A percentile compares a stretch with the other conserved stretches of the same genome.
Evolutionary conservation across 371 early-diverging fungal genomes (phyloP).

Genomic region (Mortierella sp.): DNA sequence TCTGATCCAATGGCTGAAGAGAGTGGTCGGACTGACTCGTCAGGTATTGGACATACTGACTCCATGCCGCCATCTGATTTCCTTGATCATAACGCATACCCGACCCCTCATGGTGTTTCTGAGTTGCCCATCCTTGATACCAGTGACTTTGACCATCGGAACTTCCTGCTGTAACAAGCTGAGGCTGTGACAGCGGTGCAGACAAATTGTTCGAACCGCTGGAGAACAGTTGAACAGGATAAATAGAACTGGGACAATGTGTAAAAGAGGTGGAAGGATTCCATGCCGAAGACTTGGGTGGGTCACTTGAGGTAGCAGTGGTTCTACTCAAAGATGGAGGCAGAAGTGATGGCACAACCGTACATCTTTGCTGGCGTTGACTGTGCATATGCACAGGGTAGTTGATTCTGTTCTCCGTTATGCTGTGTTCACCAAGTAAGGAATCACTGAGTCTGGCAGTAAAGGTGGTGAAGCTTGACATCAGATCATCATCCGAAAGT

Average conservation of each 20-base stretch:
- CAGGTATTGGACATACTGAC: constrained; percentile 37
- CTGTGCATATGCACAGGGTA: no score
- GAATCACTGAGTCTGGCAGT: constrained; percentile 38
- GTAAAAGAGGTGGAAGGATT: constrained; percentile 8
- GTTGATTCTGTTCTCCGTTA: background rate
- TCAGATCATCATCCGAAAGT: constrained; percentile 41
- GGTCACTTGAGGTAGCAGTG: constrained; percentile 15
- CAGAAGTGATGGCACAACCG: constrained; percentile 10
- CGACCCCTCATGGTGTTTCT: no score
- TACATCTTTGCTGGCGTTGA: background rate
- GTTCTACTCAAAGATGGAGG: constrained; percentile 16
- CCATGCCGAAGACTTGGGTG: constrained; percentile 23
- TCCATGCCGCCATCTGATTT: constrained; percentile 23
- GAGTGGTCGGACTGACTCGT: constrained; percentile 11
- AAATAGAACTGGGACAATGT: no score
- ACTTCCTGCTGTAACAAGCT: no score
- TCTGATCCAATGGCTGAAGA: background rate
- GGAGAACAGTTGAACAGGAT: no score
- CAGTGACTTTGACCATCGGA: no score
- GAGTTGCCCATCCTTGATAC: no score
- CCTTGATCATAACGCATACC: no score
- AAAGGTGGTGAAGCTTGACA: constrained; percentile 40
- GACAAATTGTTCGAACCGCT: no score
- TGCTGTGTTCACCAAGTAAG: constrained; percentile 2
- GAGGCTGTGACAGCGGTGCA: no score